These are phyloP conservation scores for Paecilomyces sp. DNA, from an alignment of 2,329 filamentous ascomycete genomes.

Conservation along the genomic window DNA sequence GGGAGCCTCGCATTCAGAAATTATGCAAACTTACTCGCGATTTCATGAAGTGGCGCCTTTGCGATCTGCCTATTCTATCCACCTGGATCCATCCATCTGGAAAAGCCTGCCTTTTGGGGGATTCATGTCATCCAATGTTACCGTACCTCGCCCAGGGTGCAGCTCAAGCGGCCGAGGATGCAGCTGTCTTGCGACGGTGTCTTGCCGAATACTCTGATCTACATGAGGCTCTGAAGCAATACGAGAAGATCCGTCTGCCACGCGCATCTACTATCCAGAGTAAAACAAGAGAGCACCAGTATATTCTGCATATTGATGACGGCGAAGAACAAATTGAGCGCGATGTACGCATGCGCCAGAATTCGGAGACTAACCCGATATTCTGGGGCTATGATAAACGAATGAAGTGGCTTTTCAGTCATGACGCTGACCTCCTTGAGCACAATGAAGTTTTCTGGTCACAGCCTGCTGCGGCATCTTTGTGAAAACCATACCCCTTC, in stretches of 20 bases:
- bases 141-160: constrained; percentile 62
- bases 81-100: constrained; percentile 50
- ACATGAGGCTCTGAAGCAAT: constrained; percentile 8
- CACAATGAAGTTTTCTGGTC: background rate
- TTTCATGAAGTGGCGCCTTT: constrained; percentile 59
- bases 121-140: constrained; percentile 61
- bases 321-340: constrained; percentile 11
- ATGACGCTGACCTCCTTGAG: background rate
- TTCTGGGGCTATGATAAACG: constrained; percentile 2
- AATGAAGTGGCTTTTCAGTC: constrained; percentile 1
- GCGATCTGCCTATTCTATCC: constrained; percentile 50
- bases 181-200: constrained; percentile 51
- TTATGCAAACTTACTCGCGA: constrained; percentile 36
- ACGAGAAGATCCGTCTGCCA: constrained; percentile 10
- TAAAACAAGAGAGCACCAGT: constrained; percentile 12
- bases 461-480: background rate
- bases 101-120: constrained; percentile 52
- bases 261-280: constrained; percentile 9
- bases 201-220: constrained; percentile 26
- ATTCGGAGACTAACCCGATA: constrained; percentile 4
- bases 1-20: constrained; percentile 31
- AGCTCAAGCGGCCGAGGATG: constrained; percentile 63
- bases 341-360: constrained; percentile 10
- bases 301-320: constrained; percentile 13
- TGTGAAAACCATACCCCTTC: background rate